Percentiles rank a stretch among this genome's conserved stretches.
Evolutionary conservation across 331 rosid genomes (phyloP).

Genomic region (Prunus yedoensis): DNA sequence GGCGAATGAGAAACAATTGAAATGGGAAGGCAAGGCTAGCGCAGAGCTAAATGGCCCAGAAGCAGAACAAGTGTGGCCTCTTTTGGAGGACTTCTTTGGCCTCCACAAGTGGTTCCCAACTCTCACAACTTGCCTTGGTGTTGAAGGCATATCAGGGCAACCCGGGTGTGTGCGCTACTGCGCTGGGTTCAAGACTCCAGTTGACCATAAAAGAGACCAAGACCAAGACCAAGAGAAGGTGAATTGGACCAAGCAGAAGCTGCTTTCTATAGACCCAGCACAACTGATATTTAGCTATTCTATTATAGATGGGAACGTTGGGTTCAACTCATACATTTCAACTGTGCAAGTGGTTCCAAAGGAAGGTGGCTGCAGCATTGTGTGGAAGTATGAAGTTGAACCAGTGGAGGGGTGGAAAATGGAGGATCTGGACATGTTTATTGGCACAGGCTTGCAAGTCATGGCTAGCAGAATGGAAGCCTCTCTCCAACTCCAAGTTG

Average conservation of each 20-base stretch:
- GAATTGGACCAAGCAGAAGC: conserved; percentile 68
- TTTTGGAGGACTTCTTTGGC: conserved; percentile 60
- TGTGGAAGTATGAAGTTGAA: conserved; percentile 61
- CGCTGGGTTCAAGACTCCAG: conserved; percentile 56
- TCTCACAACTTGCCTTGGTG: conserved; percentile 41
- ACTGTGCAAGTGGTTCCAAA: conserved; percentile 25
- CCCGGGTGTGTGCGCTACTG: conserved; percentile 62
- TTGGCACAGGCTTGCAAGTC: conserved; percentile 39
- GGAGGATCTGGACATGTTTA: conserved; percentile 40
- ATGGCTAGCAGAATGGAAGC: conserved; percentile 53
- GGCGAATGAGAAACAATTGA: conserved; percentile 13
- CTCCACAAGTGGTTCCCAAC: conserved; percentile 60
- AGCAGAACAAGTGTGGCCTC: conserved; percentile 57
- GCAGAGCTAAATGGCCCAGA: conserved; percentile 24
- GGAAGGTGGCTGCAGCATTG: conserved; percentile 36
- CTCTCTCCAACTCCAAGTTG: conserved; percentile 29
- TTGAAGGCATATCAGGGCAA: conserved; percentile 45
- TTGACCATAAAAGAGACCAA: background rate
- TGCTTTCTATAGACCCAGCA: conserved; percentile 40
- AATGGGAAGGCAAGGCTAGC: conserved; percentile 52
- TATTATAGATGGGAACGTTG: conserved; percentile 54
- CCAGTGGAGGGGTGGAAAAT: conserved; percentile 53
- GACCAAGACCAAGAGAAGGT: conserved; percentile 1
- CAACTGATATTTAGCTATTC: conserved; percentile 24
- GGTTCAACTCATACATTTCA: conserved; percentile 46